Evolutionary conservation across 1,139 yeast species (phyloP), one percentile per base, ranked within the genome.

Genomic region (Yamadazyma dushanensis): DNA sequence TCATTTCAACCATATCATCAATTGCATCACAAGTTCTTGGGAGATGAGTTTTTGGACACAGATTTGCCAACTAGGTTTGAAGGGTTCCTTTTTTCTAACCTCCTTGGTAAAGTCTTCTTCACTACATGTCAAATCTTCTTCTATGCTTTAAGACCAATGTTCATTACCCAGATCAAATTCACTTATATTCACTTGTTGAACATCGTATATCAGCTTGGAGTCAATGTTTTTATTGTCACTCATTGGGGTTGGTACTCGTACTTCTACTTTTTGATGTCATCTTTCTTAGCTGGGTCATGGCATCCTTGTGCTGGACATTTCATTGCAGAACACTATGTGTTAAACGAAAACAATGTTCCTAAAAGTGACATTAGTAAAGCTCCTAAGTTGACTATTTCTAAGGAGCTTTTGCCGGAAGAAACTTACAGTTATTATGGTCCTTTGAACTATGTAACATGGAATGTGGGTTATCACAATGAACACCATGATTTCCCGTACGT

Each of bases 231-330:
- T 16, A 65, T 88, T 46, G 76, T 85, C 19, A 63, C 57, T 17
- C 49, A 46, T 39, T 80, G 84, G 76, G 94, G 95, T 0, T 61
- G 72, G 69, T 75, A 78, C 43, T 62, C 94, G 0, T 60, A 85
- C 35, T 58, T 66, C 32, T 89, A 89, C 57, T 76, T 89, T 47
- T 56, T 88, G 29, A 66, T 83, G 61, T 82, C 92, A 34, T 83
- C 95, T 0, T 86, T 89, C 56, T 66, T 89, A 38, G 96, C 96
- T 1, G 97, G 97, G 1, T 86, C 95, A 0, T 70, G 87, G 54
- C 97, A 89, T 53, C 97, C 97, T 21, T 82, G 89, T 48, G 95
- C 97, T 2, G 97, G 96, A 13, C 97, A 89, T 62, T 89, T 89
- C 60, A 87, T 89, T 47, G 95, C 96, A 6, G 97, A 89, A 57